Conservation (phyloP, 108 stramenopile species). For the Pseudonitzschia pungens region DNA sequence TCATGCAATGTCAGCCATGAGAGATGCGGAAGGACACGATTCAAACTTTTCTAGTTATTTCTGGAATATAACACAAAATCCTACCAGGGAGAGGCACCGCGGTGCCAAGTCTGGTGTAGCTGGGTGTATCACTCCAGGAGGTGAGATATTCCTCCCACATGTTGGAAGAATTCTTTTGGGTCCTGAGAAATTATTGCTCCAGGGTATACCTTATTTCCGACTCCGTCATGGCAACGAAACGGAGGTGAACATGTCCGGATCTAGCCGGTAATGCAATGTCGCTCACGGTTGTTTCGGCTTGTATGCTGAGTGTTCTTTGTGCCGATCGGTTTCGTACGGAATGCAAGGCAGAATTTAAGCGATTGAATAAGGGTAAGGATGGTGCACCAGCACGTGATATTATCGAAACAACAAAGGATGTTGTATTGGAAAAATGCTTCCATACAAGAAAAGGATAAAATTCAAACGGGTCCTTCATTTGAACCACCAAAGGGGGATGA, state of each 20-base stretch:
- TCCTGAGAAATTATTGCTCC: slow-evolving; percentile 74
- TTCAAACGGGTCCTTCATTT: no score
- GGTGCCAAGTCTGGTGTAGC: slow-evolving; percentile 50
- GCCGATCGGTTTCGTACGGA: slow-evolving; percentile 58
- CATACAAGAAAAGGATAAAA: no score
- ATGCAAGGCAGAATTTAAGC: not conserved
- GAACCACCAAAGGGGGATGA: no score
- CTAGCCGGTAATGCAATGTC: slow-evolving; percentile 84
- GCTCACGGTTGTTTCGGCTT: slow-evolving; percentile 43
- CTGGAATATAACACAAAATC: slow-evolving; percentile 78
- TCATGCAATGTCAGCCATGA: slow-evolving; percentile 49
- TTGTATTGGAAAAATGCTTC: no score
- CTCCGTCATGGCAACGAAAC: slow-evolving; percentile 68
- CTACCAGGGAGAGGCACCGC: slow-evolving; percentile 59
- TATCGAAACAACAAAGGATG: no score
- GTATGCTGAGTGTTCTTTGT: slow-evolving; percentile 66
- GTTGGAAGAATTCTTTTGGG: slow-evolving; percentile 63
- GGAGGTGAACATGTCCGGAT: slow-evolving; percentile 73
- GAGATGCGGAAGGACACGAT: slow-evolving; percentile 70
- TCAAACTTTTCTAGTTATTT: slow-evolving; percentile 52
- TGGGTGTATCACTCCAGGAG: slow-evolving; percentile 74
- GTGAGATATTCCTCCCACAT: slow-evolving; percentile 68
- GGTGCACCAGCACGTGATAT: no score
- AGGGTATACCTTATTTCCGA: slow-evolving; percentile 74
- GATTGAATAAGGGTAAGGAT: no score